Percentiles rank a stretch among this genome's conserved stretches.
These are phyloP conservation scores for Elymus sibiricus DNA, from an alignment of 176 grass and related monocot species.

Conservation along the genomic window DNA sequence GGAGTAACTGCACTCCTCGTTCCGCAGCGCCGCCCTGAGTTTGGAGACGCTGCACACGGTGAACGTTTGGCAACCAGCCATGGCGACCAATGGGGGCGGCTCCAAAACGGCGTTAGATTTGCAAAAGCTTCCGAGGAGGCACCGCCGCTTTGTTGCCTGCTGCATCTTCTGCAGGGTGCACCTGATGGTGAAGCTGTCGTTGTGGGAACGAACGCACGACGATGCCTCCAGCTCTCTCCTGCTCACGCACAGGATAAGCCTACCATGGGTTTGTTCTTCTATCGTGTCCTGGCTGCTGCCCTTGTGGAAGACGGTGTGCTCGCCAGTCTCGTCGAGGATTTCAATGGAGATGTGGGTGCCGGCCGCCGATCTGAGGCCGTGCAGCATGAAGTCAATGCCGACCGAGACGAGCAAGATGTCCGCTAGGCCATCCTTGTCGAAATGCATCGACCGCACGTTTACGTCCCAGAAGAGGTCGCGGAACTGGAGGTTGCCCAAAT, in stretches of 20 bases:
- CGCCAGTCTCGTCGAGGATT: background rate
- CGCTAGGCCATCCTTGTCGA: background rate
- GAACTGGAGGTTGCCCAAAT: background rate
- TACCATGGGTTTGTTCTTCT: background rate
- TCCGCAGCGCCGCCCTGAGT: background rate
- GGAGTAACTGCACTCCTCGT: background rate
- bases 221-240: background rate
- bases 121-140: background rate
- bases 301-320: background rate
- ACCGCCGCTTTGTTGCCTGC: background rate
- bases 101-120: background rate
- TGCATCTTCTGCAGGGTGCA: background rate
- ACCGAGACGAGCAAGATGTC: background rate
- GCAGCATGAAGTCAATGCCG: background rate
- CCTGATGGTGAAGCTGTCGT: background rate
- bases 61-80: background rate
- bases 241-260: background rate
- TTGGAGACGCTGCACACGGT: background rate
- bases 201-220: background rate
- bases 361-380: background rate
- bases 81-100: background rate
- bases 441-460: background rate
- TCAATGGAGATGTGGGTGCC: background rate
- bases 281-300: background rate
- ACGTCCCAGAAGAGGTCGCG: background rate